phyloP scores from a whole-genome alignment of 208 protist species.

The Leishmania lainsoni region DNA sequence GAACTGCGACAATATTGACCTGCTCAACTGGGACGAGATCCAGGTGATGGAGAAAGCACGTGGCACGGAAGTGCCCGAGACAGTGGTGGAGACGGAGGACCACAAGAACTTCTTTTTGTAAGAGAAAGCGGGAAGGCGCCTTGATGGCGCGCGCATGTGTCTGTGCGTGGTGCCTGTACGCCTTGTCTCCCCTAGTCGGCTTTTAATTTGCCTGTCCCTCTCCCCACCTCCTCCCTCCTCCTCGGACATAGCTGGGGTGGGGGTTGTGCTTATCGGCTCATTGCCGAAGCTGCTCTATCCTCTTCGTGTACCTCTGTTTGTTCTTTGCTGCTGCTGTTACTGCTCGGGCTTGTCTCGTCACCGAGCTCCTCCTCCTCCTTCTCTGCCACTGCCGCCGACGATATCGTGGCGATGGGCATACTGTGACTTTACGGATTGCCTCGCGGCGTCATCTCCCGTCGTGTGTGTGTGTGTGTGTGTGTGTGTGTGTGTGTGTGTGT shows the following conservation, averaged over 20 bases:
- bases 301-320: too few species aligned
- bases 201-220: neutral
- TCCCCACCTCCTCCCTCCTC: neutral
- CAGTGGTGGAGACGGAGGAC: constrained; percentile 68
- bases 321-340: too few species aligned
- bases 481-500: neutral
- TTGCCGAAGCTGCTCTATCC: too few species aligned
- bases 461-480: neutral
- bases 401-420: too few species aligned
- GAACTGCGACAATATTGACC: constrained; percentile 87
- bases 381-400: too few species aligned
- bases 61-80: constrained; percentile 37
- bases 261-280: too few species aligned
- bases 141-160: neutral
- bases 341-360: too few species aligned
- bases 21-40: constrained; percentile 72
- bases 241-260: too few species aligned
- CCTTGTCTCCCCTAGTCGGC: neutral
- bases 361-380: too few species aligned
- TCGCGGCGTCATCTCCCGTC: too few species aligned
- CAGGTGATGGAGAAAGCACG: constrained; percentile 50
- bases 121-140: neutral
- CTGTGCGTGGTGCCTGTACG: constrained; percentile 5
- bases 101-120: constrained; percentile 76
- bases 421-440: too few species aligned